These are phyloP conservation scores for Plasmodium yoelii DNA, from an alignment of 169 alveolate genomes.

Conservation along the genomic window DNA sequence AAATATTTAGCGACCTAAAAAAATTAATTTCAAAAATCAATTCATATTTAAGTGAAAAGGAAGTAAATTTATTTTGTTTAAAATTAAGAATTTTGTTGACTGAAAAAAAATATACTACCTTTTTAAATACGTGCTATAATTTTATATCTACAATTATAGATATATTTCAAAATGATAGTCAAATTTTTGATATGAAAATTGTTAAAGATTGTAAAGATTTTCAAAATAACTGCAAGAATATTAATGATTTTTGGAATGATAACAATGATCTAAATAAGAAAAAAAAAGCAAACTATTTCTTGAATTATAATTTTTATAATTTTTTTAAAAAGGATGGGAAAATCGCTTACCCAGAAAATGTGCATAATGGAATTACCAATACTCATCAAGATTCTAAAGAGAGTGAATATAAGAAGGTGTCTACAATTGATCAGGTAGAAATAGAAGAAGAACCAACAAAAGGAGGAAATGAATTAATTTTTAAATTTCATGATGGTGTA, in stretches of 20 bases:
- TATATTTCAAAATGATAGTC: constrained; percentile 24
- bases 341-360: constrained; percentile 2
- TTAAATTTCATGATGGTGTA: constrained; percentile 97
- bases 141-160: constrained; percentile 14
- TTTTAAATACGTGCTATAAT: constrained; percentile 60
- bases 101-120: constrained; percentile 65
- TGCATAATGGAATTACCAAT: constrained; percentile 11
- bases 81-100: constrained; percentile 45
- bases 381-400: neutral
- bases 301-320: constrained; percentile 17
- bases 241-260: constrained; percentile 41
- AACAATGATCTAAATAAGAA: neutral
- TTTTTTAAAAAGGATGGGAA: constrained; percentile 11
- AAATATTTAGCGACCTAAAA: constrained; percentile 31
- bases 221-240: constrained; percentile 19
- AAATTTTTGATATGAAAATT: constrained; percentile 44
- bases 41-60: constrained; percentile 13
- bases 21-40: constrained; percentile 15
- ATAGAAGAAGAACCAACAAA: neutral
- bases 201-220: constrained; percentile 19
- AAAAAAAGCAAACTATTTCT: constrained; percentile 29
- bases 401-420: neutral
- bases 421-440: constrained; percentile 4
- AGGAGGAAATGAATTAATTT: constrained; percentile 77
- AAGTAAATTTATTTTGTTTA: constrained; percentile 25